Evolutionary conservation across 352 stramenopile species (phyloP), one percentile per base, ranked within the genome.

Genomic region (Globisporangium viniferum): DNA sequence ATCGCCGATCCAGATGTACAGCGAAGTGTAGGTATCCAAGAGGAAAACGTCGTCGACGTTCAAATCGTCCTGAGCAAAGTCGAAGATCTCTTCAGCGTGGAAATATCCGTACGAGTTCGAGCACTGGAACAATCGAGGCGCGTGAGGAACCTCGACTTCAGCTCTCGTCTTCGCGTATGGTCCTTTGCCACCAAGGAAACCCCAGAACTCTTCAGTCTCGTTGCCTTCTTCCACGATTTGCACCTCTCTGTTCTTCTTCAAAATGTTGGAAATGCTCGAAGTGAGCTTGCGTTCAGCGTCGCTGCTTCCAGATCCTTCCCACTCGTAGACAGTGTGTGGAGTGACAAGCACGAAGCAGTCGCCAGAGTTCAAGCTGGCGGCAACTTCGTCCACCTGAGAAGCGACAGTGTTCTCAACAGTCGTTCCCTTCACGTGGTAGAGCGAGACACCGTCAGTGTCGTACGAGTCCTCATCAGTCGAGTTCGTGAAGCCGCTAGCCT

Each of bases 361-460:
- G 20, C 89, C 88, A 59, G 92, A 97, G 69, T 94, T 97, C 22
- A 98, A 74, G 67, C 74, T 96, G n/a, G 76, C 69, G 1, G 92
- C 85, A 62, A 87, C 73, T 49, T 93, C 77, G 46, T 91, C 73
- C 7, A 94, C 86, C 66, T 98, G 87, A 29, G 89, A 88, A 4
- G 84, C 94, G 36, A 95, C 74, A 8, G 92, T 97, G 82, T 97
- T 98, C 54, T 86, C 79, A 10, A 77, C 55, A 33, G 78, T 92
- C 44, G 91, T 95, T 54, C 94, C 92, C 74, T 95, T 96, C 51
- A 98, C 77, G 73, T 98, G 93, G 76, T 91, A 98, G 10, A 98
- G 80, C 39, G 81, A 89, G 55, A 93, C 84, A 54, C 89, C 89
- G 53, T 97, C 91, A 29, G 76, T 90, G 66, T 95, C 88, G 78